phyloP scores from a whole-genome alignment of 768 basidiomycete species.

The Coprinellus micaceus region DNA sequence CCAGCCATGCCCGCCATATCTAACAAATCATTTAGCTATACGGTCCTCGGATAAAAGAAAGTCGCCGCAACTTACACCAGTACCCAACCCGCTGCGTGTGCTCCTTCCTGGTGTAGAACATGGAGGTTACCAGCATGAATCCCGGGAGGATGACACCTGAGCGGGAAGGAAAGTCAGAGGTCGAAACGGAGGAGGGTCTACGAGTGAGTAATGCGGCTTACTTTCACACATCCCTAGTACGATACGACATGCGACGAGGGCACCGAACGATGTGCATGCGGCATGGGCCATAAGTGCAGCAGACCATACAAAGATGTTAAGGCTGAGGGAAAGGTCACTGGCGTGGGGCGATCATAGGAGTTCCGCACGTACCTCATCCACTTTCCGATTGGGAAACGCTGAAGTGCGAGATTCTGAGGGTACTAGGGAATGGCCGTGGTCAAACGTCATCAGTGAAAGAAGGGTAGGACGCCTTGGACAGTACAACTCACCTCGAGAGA shows the following conservation, averaged over 20 bases:
- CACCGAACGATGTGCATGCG: constrained; percentile 67
- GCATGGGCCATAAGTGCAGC: constrained; percentile 59
- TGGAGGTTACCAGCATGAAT: constrained; percentile 71
- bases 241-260: constrained; percentile 58
- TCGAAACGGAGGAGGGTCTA: neutral
- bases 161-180: neutral
- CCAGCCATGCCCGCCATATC: constrained; percentile 4
- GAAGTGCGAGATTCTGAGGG: constrained; percentile 69
- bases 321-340: no score
- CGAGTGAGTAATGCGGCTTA: no score
- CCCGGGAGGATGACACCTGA: constrained; percentile 56
- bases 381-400: constrained; percentile 71
- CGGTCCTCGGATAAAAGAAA: neutral
- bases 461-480: neutral
- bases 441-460: no score
- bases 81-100: constrained; percentile 69
- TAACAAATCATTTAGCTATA: neutral
- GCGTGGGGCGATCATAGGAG: no score
- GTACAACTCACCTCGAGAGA: constrained; percentile 42
- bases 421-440: constrained; percentile 25
- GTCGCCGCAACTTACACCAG: constrained; percentile 56
- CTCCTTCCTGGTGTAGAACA: constrained; percentile 75
- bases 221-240: constrained; percentile 74
- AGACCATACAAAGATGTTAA: constrained; percentile 68
- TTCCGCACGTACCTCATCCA: constrained; percentile 82